Percentiles rank a stretch among this genome's conserved stretches.
phyloP scores from a whole-genome alignment of 2,329 filamentous ascomycete species.

The Fusarium vanettenii region DNA sequence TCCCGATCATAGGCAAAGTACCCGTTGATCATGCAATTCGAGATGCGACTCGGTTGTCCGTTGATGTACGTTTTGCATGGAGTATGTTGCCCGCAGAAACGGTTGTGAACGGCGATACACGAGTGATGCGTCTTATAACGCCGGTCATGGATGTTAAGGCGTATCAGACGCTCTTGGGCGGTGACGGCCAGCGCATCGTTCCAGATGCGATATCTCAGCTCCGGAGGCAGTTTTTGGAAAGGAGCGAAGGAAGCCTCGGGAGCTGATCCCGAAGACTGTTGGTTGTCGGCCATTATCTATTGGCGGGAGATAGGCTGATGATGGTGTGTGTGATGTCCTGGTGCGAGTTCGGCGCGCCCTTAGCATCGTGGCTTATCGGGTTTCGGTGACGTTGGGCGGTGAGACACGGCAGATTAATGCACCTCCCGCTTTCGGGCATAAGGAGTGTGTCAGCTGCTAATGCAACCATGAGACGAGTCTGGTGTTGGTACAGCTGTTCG shows the following conservation, averaged over 20 bases:
- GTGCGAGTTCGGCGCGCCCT: not conserved
- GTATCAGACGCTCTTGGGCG: not conserved
- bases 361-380: not conserved
- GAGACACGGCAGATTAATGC: not conserved
- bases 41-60: not conserved
- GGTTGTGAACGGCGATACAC: not conserved
- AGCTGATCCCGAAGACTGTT: not conserved
- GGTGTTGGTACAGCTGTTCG: not conserved
- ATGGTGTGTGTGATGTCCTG: not conserved
- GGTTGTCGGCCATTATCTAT: not conserved
- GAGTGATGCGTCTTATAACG: not conserved
- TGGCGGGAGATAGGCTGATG: not conserved
- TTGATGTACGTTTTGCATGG: not conserved
- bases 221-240: not conserved
- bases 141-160: not conserved
- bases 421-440: not conserved
- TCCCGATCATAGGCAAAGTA: not conserved
- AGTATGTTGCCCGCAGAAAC: not conserved
- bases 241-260: not conserved
- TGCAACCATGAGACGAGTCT: not conserved
- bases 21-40: not conserved
- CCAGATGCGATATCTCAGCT: conserved; percentile 1
- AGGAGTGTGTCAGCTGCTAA: not conserved
- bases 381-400: not conserved
- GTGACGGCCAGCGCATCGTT: not conserved